Evolutionary conservation across 2,329 filamentous ascomycete genomes (phyloP), one percentile per base, ranked within the genome.

Genomic region (Pyrenophora graminea): DNA sequence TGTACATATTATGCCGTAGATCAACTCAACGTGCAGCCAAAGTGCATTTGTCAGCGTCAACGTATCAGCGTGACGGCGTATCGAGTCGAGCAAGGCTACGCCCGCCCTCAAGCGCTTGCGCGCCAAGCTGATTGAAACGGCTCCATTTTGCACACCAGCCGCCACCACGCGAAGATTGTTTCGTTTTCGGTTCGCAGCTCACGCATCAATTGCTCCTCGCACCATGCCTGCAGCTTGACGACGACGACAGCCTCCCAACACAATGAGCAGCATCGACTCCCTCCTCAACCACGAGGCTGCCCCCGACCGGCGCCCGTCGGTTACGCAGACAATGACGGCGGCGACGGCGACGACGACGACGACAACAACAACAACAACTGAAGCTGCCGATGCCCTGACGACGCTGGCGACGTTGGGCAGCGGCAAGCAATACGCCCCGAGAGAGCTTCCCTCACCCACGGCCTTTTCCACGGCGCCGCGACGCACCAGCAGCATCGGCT

Each of bases 311-410:
- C 57, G 56, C 51, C 48, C 48, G 43, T 56, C 58, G 23, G 43
- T 47, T 53, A 19, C 48, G 44, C 39, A 43, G 48, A 48, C 21
- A 32, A 45, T 58, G 44, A 59, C 62, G 37, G 67, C 67, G 25
- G 61, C 66, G n/a, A 39, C 21, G 15, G 15, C 15, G 15, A 59
- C 62, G 37, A 67, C 67, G 25, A 61, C 66, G n/a, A 39, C 21
- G 43, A 44, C 59, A 41, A 53, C 50, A 34, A 60, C 63, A 25
- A 64, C 68, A 18, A 61, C 67, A 17, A 61, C 65, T 63, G 76
- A 77, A 34, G 75, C 74, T 17, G 74, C 72, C 47, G 70, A 75
- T 53, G 74, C 74, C 48, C 67, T 74, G 51, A 68, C 70, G 21
- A 58, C 69, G 6, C 67, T 74, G n/a, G 68, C 71, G 7, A 65